phyloP scores from a whole-genome alignment of 371 early-diverging fungal genomes.

The Chytridium lagenaria region DNA sequence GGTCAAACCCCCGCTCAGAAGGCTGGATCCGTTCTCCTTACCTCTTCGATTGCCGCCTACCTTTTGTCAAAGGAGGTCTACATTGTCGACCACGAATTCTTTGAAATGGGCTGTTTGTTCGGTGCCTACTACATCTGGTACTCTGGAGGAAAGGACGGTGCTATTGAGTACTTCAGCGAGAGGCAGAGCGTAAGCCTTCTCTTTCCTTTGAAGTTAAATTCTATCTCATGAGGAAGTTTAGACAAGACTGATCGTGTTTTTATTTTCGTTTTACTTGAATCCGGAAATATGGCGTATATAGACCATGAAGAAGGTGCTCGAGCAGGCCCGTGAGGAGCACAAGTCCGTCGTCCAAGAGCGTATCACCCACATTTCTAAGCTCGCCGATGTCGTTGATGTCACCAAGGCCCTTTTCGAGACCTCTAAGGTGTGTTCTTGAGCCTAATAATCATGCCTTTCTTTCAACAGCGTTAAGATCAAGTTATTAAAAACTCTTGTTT shows the following conservation, averaged over 20 bases:
- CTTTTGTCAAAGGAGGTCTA: slow-evolving; percentile 96
- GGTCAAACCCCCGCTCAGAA: slow-evolving; percentile 88
- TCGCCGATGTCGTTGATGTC: slow-evolving; percentile 91
- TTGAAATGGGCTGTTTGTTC: slow-evolving; percentile 71
- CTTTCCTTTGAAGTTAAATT: neutral
- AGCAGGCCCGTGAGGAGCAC: slow-evolving; percentile 90
- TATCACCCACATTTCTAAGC: slow-evolving; percentile 87
- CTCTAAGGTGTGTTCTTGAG: slow-evolving; percentile 68
- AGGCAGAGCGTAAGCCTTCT: slow-evolving; percentile 67
- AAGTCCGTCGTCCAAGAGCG: slow-evolving; percentile 86
- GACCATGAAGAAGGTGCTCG: slow-evolving; percentile 80
- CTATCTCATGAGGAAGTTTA: neutral
- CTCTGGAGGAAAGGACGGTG: slow-evolving; percentile 83
- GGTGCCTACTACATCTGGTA: slow-evolving; percentile 80
- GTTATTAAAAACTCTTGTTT: neutral
- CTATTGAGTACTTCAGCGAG: slow-evolving; percentile 85
- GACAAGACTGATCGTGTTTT: too few species aligned
- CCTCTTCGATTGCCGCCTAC: slow-evolving; percentile 84
- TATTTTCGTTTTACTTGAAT: neutral
- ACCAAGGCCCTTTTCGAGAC: slow-evolving; percentile 92
- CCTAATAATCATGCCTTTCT: neutral
- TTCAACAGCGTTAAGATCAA: neutral
- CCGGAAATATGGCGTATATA: slow-evolving; percentile 33
- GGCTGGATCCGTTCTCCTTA: slow-evolving; percentile 84
- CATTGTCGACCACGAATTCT: slow-evolving; percentile 91